phyloP scores from a whole-genome alignment of 768 basidiomycete species.

The Mycena vulgaris region DNA sequence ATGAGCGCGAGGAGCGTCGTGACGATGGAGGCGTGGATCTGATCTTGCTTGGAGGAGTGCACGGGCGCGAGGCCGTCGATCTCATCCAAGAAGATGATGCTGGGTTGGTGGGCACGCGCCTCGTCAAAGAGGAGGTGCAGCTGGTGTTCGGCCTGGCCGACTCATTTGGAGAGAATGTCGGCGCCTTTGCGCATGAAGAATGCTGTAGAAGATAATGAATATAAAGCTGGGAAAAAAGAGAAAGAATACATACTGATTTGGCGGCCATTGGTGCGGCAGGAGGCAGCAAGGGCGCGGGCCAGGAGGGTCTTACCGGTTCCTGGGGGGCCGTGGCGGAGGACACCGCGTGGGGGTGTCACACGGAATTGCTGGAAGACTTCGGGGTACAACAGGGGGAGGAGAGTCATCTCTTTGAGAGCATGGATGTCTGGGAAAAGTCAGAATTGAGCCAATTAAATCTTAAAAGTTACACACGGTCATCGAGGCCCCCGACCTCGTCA shows the following conservation, averaged over 20 bases:
- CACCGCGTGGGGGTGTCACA: slow-evolving; percentile 95
- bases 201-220: slow-evolving; percentile 61
- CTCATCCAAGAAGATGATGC: slow-evolving; percentile 99
- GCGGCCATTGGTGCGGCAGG: slow-evolving; percentile 87
- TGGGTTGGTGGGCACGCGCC: slow-evolving; percentile 91
- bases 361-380: slow-evolving; percentile 97
- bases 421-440: slow-evolving; percentile 82
- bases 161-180: slow-evolving; percentile 98
- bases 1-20: slow-evolving; percentile 95
- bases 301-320: too few species aligned
- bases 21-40: slow-evolving; percentile 98
- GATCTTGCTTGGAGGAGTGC: slow-evolving; percentile 98
- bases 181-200: slow-evolving; percentile 99
- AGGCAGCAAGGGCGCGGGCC: slow-evolving; percentile 95
- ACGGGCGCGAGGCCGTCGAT: slow-evolving; percentile 99
- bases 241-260: slow-evolving; percentile 79
- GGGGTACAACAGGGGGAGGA: slow-evolving; percentile 94
- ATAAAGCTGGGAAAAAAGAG: not conserved
- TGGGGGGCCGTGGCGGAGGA: slow-evolving; percentile 98
- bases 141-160: slow-evolving; percentile 98
- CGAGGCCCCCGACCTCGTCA: slow-evolving; percentile 96
- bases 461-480: slow-evolving; percentile 78
- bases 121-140: slow-evolving; percentile 96
- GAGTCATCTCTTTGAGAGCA: slow-evolving; percentile 98
- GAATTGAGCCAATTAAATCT: slow-evolving; percentile 11